Evolutionary conservation across 306 rosid genomes (phyloP), one percentile per base, ranked within the genome.

Genomic region (Aeschynomene evenia): DNA sequence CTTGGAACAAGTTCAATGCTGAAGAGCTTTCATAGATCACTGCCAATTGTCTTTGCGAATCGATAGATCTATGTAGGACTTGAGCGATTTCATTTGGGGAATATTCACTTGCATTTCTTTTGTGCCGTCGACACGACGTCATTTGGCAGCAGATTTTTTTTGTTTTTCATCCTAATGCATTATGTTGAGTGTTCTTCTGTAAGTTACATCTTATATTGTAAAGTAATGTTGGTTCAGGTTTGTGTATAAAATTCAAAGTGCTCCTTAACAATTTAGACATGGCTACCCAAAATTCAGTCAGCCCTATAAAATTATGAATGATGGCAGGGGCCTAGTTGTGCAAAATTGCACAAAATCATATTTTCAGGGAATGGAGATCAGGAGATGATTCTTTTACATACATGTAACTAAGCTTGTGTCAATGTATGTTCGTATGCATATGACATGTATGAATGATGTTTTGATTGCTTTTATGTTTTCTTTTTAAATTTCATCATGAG

Each of bases 1-100:
- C 96, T 69, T 90, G 88, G 90, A 90, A 52, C 76, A 92, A 86
- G 83, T 90, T 92, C 83, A 83, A 60, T 63, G 79, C 73, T 21
- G 96, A 90, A 82, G 96, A 92, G 79, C 96, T 92, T 50, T 84
- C 85, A 28, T 89, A 83, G 70, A 54, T 37, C 68, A 4, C 64
- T 54, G 66, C 57, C 48, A 65, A 63, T 78, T 68, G 55, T 67
- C 12, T 68, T 22, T 31, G 43, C 20, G 2, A 42, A 58, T 63
- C 55, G 23, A 72, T 66, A 19, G 39, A 26, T 54, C 53, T 51
- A 9, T 40, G 63, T 34, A 10, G 39, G 43, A 31, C 45, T 15
- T 48, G 23, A 72, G 15, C 10, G 11, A 46, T 46, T 52, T 46
- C 34, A 26, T 56, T 37, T 73, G 39, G 71, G 67, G 55, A 54